Conservation (phyloP, 164 flowering plant genomes). For the Tetrastigma voinierianum region DNA sequence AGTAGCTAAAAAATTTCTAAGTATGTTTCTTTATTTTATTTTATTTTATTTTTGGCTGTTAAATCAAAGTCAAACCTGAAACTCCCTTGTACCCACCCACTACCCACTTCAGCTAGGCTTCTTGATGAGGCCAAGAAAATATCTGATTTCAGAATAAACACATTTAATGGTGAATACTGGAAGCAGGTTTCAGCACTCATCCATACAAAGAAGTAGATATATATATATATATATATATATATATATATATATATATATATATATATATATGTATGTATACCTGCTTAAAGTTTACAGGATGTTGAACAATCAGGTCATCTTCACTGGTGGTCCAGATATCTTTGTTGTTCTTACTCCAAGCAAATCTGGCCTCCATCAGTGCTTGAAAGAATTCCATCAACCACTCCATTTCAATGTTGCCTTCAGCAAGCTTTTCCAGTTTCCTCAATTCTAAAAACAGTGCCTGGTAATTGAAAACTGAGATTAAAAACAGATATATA, state of each 20-base stretch:
- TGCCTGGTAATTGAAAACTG: slow-evolving; percentile 34
- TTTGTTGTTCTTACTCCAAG: slow-evolving; percentile 40
- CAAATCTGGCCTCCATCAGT: slow-evolving; percentile 40
- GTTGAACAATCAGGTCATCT: slow-evolving; percentile 18
- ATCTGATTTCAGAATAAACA: not conserved
- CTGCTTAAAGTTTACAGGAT: slow-evolving; percentile 37
- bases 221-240: too few species aligned
- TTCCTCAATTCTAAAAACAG: slow-evolving; percentile 51
- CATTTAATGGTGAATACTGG: not conserved
- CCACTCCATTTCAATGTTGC: slow-evolving; percentile 41
- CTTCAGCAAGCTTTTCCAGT: slow-evolving; percentile 44
- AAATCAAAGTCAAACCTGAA: too few species aligned
- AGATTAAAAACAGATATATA: not conserved
- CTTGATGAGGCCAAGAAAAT: not conserved
- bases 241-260: too few species aligned
- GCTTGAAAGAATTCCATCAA: slow-evolving; percentile 39
- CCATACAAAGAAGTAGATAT: too few species aligned
- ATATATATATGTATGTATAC: slow-evolving; percentile 17
- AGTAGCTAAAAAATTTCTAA: not conserved
- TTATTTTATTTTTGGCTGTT: too few species aligned
- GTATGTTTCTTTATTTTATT: too few species aligned
- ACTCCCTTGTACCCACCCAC: too few species aligned
- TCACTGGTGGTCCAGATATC: slow-evolving; percentile 28
- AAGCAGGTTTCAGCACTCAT: not conserved
- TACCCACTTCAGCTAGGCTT: too few species aligned